phyloP scores from a whole-genome alignment of 306 rosid genomes.

The Pyrus betulifolia region DNA sequence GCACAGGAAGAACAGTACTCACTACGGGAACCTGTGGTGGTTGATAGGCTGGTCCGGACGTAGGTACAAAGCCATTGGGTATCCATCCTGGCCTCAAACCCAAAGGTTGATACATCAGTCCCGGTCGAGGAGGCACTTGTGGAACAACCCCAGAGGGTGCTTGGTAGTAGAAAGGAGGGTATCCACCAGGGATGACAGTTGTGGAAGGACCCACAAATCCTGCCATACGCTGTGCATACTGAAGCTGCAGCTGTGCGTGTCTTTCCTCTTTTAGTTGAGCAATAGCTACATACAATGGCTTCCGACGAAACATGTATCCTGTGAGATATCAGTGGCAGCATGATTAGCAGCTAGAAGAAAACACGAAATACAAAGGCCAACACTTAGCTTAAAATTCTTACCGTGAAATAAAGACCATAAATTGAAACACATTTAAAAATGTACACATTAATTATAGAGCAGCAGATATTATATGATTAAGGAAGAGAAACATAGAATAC shows the following conservation, averaged over 20 bases:
- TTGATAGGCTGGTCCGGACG: slow-evolving; percentile 53
- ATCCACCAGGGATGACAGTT: slow-evolving; percentile 57
- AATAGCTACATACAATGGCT: slow-evolving; percentile 75
- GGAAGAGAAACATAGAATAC: neutral
- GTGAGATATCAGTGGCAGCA: slow-evolving; percentile 12
- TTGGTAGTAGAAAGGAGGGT: slow-evolving; percentile 64
- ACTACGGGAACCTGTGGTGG: slow-evolving; percentile 45
- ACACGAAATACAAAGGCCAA: neutral
- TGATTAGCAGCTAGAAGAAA: neutral
- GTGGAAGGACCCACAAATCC: slow-evolving; percentile 54
- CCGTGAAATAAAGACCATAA: neutral
- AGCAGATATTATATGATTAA: neutral
- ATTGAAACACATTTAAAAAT: neutral
- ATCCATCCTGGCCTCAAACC: slow-evolving; percentile 68
- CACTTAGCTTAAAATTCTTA: neutral
- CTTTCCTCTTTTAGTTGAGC: slow-evolving; percentile 94
- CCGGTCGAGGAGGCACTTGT: slow-evolving; percentile 48
- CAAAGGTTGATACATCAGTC: slow-evolving; percentile 54
- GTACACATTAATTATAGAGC: neutral
- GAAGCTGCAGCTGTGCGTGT: slow-evolving; percentile 60
- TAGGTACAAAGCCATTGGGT: slow-evolving; percentile 47
- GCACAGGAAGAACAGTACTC: slow-evolving; percentile 28
- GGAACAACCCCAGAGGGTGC: slow-evolving; percentile 49
- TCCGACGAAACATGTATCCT: slow-evolving; percentile 75
- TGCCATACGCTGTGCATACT: slow-evolving; percentile 45